A percentile compares a stretch with the other conserved stretches of the same genome.
These are phyloP conservation scores for Acer negundo DNA, from an alignment of 345 rosid genomes.

Conservation along the genomic window DNA sequence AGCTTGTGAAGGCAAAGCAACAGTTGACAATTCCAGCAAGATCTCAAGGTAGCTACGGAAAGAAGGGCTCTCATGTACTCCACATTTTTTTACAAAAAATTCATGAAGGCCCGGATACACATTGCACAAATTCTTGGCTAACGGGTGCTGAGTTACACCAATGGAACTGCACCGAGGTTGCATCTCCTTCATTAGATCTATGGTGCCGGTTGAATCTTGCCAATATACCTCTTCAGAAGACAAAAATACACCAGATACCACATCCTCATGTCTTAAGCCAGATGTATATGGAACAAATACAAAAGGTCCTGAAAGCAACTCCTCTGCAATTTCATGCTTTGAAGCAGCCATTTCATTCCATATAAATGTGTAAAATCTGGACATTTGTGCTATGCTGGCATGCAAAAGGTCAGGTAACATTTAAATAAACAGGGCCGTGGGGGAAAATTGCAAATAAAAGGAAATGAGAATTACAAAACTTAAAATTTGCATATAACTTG, in stretches of 20 bases:
- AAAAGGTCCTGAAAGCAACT: constrained; percentile 50
- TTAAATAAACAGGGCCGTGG: constrained; percentile 1
- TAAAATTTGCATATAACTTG: neutral
- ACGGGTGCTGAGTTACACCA: constrained; percentile 29
- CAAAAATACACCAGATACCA: constrained; percentile 61
- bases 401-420: constrained; percentile 25
- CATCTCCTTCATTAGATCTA: constrained; percentile 51
- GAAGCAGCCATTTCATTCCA: constrained; percentile 67
- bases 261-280: constrained; percentile 47
- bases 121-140: constrained; percentile 59
- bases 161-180: constrained; percentile 35
- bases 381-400: constrained; percentile 75
- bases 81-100: constrained; percentile 78
- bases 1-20: constrained; percentile 70
- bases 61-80: constrained; percentile 72
- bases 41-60: constrained; percentile 58
- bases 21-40: constrained; percentile 58
- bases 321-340: constrained; percentile 48
- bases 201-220: constrained; percentile 74
- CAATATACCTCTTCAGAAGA: constrained; percentile 72
- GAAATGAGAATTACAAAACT: neutral
- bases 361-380: constrained; percentile 71
- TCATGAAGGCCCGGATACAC: constrained; percentile 82
- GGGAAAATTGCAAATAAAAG: neutral
- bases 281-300: constrained; percentile 70